These are phyloP conservation scores for Calonectria pauciramosa DNA, from an alignment of 2,329 filamentous ascomycete species.

Conservation along the genomic window DNA sequence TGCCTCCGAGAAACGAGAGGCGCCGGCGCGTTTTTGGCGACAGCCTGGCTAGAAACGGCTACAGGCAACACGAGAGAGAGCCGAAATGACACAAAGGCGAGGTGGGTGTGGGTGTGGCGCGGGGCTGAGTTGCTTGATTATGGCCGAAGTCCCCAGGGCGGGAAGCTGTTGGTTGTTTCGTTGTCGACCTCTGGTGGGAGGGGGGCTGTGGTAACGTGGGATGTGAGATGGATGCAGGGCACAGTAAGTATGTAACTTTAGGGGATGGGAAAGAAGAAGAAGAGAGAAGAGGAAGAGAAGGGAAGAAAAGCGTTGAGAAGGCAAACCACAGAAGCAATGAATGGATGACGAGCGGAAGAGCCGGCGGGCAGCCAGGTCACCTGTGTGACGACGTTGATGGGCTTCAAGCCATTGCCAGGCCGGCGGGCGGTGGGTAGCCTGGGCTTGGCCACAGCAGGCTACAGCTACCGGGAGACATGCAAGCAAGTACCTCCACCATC, in stretches of 20 bases:
- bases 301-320: not conserved
- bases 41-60: not conserved
- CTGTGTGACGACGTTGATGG: conserved; percentile 28
- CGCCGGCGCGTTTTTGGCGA: not conserved
- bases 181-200: conserved; percentile 1
- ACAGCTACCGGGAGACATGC: conserved; percentile 6
- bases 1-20: not conserved
- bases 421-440: not conserved
- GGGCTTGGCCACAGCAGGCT: not conserved
- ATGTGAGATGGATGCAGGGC: not conserved
- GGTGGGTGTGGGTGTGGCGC: conserved; percentile 16
- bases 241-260: not conserved
- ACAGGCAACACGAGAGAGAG: not conserved
- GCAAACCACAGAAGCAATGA: not conserved
- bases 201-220: not conserved
- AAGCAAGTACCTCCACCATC: conserved; percentile 2
- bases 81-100: not conserved
- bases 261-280: not conserved
- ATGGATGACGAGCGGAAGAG: conserved; percentile 32
- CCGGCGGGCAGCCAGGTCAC: conserved; percentile 26
- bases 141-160: not conserved
- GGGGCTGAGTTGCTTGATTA: conserved; percentile 11
- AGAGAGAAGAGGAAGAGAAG: not conserved
- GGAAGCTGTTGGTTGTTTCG: conserved; percentile 7
- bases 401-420: conserved; percentile 9